A percentile compares a stretch with the other conserved stretches of the same genome.
Conservation (phyloP, 169 alveolate genomes). For the Babesia ovis region DNA sequence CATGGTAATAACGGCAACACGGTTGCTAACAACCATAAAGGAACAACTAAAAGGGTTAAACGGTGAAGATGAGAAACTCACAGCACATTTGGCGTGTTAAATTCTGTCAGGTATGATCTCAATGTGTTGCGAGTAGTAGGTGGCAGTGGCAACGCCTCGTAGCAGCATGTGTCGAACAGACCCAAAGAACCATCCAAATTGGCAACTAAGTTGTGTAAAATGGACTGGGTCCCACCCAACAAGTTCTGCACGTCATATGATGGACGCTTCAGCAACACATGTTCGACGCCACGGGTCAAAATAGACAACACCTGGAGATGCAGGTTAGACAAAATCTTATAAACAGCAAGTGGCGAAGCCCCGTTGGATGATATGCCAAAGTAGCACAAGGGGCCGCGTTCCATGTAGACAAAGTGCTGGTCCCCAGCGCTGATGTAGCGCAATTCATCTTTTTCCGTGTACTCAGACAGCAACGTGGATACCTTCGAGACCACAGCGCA, state of each 20-base stretch:
- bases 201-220: constrained; percentile 51
- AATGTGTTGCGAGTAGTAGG: constrained; percentile 39
- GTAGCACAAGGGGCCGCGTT: constrained; percentile 68
- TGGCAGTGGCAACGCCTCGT: constrained; percentile 68
- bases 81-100: constrained; percentile 51
- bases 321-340: constrained; percentile 49
- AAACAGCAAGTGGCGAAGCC: constrained; percentile 54
- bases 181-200: constrained; percentile 53
- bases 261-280: constrained; percentile 59
- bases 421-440: constrained; percentile 62
- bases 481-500: constrained; percentile 69
- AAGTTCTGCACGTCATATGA: constrained; percentile 67
- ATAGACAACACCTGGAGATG: constrained; percentile 66
- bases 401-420: constrained; percentile 55
- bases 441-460: constrained; percentile 56
- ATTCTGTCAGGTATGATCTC: constrained; percentile 38
- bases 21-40: constrained; percentile 55
- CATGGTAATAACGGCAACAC: constrained; percentile 60
- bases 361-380: constrained; percentile 60
- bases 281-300: constrained; percentile 63
- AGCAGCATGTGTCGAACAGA: constrained; percentile 44
- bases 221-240: constrained; percentile 64
- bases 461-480: constrained; percentile 54
- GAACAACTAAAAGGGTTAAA: constrained; percentile 16
- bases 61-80: neutral